A percentile compares a stretch with the other conserved stretches of the same genome.
phyloP scores from a whole-genome alignment of 371 early-diverging fungal species.

The Syncephalastrum monosporum region DNA sequence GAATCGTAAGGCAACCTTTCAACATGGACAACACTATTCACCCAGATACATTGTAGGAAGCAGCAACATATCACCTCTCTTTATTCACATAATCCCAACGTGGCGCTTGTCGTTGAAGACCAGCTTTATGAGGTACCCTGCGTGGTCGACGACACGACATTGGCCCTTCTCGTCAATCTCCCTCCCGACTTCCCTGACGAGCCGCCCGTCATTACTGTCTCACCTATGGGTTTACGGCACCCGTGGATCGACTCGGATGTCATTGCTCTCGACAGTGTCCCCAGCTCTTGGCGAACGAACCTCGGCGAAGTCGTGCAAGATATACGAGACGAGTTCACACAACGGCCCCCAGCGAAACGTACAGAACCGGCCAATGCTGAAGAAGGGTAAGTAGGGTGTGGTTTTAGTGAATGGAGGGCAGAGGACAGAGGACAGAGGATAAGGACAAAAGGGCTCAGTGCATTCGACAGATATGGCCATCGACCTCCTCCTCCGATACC shows the following conservation, averaged over 20 bases:
- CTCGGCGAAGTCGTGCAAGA: constrained; percentile 54
- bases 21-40: neutral
- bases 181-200: constrained; percentile 55
- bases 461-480: constrained; percentile 28
- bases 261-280: constrained; percentile 37
- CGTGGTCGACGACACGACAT: constrained; percentile 17
- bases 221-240: constrained; percentile 54
- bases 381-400: constrained; percentile 17
- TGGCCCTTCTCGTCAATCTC: constrained; percentile 39
- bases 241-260: constrained; percentile 57
- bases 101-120: constrained; percentile 30
- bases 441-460: neutral
- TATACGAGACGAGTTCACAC: constrained; percentile 47
- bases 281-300: constrained; percentile 22
- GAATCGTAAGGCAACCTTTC: no score
- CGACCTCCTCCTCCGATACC: constrained; percentile 50
- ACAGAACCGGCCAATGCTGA: constrained; percentile 20
- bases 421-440: neutral
- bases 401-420: neutral
- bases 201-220: constrained; percentile 58
- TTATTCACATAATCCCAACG: constrained; percentile 29
- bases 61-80: constrained; percentile 42
- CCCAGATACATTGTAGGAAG: constrained; percentile 17
- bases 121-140: constrained; percentile 44
- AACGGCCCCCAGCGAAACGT: constrained; percentile 41